A percentile compares a stretch with the other conserved stretches of the same genome.
Conservation (phyloP, 305 asterid genomes). For the Fraxinus greggii region DNA sequence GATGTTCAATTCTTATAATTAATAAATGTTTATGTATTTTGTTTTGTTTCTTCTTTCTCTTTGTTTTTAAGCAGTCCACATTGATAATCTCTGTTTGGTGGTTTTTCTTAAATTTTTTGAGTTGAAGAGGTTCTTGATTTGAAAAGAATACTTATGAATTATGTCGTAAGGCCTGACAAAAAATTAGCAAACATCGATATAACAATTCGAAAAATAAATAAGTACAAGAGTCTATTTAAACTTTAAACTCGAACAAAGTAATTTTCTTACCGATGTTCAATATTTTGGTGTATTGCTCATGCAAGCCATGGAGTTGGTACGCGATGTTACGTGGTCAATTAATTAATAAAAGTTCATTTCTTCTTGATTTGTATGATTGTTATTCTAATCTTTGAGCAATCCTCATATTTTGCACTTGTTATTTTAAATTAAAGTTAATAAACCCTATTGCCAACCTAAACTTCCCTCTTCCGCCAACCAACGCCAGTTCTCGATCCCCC, state of each 20-base stretch:
- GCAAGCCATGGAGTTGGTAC: neutral
- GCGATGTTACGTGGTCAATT: no score
- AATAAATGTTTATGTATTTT: no score
- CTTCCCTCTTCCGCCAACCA: conserved; percentile 48
- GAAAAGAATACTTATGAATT: neutral
- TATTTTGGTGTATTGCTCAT: neutral
- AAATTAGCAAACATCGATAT: no score
- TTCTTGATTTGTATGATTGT: no score
- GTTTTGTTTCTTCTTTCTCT: neutral
- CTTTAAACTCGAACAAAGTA: neutral
- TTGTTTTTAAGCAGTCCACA: neutral
- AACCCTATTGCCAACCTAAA: conserved; percentile 42
- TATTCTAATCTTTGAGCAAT: no score
- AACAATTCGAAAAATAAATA: neutral
- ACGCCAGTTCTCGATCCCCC: conserved; percentile 43
- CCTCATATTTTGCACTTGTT: no score
- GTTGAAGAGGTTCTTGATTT: neutral
- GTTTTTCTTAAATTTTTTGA: neutral
- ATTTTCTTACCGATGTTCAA: no score
- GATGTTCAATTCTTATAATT: neutral
- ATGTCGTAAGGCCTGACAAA: neutral
- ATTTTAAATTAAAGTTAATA: neutral
- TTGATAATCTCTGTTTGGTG: no score
- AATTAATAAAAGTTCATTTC: no score
- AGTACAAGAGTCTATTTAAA: neutral